These are phyloP conservation scores for Pichia nakasei DNA, from an alignment of 805 yeast genomes.

Conservation along the genomic window DNA sequence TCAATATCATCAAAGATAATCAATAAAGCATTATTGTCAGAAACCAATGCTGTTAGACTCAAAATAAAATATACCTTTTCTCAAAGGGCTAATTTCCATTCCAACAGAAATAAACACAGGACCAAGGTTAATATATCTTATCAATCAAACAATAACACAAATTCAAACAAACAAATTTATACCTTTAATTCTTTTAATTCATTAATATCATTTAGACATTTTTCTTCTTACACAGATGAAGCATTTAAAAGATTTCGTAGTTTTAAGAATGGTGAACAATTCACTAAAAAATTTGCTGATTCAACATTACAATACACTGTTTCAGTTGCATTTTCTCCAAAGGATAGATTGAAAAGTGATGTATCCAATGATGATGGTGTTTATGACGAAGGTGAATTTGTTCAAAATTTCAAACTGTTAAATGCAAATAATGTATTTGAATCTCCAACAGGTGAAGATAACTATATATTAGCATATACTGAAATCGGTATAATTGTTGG, in stretches of 20 bases:
- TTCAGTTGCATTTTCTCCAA: conserved; percentile 69
- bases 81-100: conserved; percentile 5
- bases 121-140: background rate
- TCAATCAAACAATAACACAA: background rate
- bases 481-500: conserved; percentile 51
- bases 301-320: conserved; percentile 37
- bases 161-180: background rate
- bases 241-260: conserved; percentile 19
- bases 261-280: conserved; percentile 23
- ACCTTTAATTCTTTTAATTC: conserved; percentile 1
- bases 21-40: background rate
- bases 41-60: background rate
- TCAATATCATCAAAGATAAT: conserved; percentile 3
- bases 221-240: conserved; percentile 12
- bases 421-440: conserved; percentile 17
- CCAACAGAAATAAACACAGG: conserved; percentile 7
- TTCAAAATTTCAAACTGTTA: conserved; percentile 19
- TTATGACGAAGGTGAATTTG: conserved; percentile 19
- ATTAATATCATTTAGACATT: conserved; percentile 10
- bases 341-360: conserved; percentile 46
- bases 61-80: conserved; percentile 1
- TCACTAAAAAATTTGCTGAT: conserved; percentile 19
- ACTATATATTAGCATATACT: conserved; percentile 44
- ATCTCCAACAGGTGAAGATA: conserved; percentile 76
- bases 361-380: conserved; percentile 17